These are phyloP conservation scores for Trichoderma orchidacearum DNA, from an alignment of 495 filamentous ascomycete genomes.

Conservation along the genomic window DNA sequence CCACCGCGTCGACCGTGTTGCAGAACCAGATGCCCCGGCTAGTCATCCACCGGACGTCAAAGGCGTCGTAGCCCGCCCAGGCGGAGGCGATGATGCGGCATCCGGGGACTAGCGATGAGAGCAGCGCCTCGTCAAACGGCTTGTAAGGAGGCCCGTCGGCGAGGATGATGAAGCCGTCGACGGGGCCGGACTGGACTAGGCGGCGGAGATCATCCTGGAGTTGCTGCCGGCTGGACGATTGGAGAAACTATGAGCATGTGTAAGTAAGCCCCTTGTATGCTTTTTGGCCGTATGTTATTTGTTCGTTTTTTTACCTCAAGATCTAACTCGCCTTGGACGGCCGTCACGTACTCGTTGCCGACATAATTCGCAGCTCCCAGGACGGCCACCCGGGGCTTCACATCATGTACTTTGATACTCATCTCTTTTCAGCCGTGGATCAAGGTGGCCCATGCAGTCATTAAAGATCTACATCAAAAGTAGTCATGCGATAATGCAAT, in stretches of 20 bases:
- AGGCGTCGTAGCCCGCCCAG: neutral
- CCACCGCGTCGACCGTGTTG: constrained; percentile 64
- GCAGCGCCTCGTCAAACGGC: neutral
- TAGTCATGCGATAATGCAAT: too few species aligned
- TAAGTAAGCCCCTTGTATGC: neutral
- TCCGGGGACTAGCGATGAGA: neutral
- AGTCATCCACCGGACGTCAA: neutral
- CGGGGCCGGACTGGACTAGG: neutral
- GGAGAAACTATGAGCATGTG: neutral
- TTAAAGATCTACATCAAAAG: too few species aligned
- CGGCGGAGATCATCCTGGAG: neutral
- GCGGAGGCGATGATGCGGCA: neutral
- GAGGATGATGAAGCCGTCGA: neutral
- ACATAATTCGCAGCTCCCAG: neutral
- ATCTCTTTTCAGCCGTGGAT: too few species aligned
- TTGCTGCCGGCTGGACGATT: neutral
- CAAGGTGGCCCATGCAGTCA: too few species aligned
- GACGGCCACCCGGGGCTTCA: neutral
- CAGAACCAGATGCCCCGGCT: constrained; percentile 49
- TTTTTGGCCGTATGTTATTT: too few species aligned
- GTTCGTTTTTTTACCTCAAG: neutral
- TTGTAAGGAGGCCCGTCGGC: neutral
- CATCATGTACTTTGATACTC: neutral
- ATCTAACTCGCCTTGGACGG: neutral
- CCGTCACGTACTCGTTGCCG: neutral